Evolutionary conservation across 805 yeast genomes (phyloP).

Genomic region (Candida endomychidarum): DNA sequence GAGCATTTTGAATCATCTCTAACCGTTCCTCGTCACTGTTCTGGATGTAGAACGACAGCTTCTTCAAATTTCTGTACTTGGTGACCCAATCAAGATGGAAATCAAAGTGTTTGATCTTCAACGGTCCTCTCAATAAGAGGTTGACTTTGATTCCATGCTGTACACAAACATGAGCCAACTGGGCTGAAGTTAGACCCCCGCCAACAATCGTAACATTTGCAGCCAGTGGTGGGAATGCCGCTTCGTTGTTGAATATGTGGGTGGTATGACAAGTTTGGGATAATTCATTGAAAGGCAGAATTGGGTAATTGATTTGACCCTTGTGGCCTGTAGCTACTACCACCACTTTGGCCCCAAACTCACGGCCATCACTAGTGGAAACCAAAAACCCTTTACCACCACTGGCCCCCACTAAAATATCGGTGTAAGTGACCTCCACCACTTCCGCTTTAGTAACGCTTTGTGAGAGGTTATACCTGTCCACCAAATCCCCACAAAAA

Average conservation of each 20-base stretch:
- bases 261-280: constrained; percentile 32
- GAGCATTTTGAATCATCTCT: constrained; percentile 40
- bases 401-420: constrained; percentile 21
- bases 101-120: constrained; percentile 48
- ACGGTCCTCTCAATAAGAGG: constrained; percentile 34
- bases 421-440: constrained; percentile 28
- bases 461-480: constrained; percentile 30
- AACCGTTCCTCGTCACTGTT: constrained; percentile 44
- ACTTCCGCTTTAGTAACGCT: constrained; percentile 35
- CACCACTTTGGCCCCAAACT: constrained; percentile 34
- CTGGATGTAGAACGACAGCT: constrained; percentile 42
- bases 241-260: constrained; percentile 28
- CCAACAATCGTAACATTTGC: constrained; percentile 35
- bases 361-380: constrained; percentile 30
- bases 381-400: constrained; percentile 34
- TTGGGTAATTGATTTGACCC: constrained; percentile 27
- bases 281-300: constrained; percentile 22
- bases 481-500: constrained; percentile 35
- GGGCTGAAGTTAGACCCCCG: constrained; percentile 49
- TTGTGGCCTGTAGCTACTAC: constrained; percentile 38
- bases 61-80: constrained; percentile 46
- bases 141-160: constrained; percentile 31
- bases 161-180: constrained; percentile 40
- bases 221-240: constrained; percentile 22
- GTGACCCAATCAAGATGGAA: constrained; percentile 51